phyloP scores from a whole-genome alignment of 352 stramenopile species.

The Phytophthora sp. region DNA sequence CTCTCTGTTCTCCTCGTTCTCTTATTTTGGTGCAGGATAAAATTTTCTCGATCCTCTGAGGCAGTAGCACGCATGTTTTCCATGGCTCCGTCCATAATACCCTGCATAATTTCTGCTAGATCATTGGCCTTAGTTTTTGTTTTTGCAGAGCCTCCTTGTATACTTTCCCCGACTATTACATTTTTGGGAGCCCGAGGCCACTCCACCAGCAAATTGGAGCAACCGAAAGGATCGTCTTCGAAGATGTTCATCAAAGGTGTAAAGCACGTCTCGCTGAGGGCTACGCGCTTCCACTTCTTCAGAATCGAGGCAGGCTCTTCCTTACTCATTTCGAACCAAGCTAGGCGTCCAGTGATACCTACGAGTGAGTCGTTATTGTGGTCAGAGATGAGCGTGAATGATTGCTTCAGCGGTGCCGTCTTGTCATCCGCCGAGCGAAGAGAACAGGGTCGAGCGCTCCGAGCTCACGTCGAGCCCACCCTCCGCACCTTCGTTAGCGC shows the following conservation, averaged over 20 bases:
- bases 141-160: neutral
- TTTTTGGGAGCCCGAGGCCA: neutral
- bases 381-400: neutral
- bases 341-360: neutral
- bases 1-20: neutral
- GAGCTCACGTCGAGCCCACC: neutral
- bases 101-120: neutral
- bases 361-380: neutral
- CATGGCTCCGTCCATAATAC: neutral
- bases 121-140: neutral
- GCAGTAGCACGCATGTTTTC: neutral
- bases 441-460: neutral
- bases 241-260: neutral
- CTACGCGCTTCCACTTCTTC: neutral
- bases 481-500: neutral
- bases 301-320: neutral
- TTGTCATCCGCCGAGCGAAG: neutral
- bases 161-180: neutral
- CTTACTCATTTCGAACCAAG: neutral
- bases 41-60: neutral
- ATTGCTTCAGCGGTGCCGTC: neutral
- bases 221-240: neutral
- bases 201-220: neutral
- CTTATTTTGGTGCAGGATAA: neutral
- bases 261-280: neutral